Evolutionary conservation across 1,139 yeast genomes (phyloP).

Genomic region (Blastobotrys aristatus): DNA sequence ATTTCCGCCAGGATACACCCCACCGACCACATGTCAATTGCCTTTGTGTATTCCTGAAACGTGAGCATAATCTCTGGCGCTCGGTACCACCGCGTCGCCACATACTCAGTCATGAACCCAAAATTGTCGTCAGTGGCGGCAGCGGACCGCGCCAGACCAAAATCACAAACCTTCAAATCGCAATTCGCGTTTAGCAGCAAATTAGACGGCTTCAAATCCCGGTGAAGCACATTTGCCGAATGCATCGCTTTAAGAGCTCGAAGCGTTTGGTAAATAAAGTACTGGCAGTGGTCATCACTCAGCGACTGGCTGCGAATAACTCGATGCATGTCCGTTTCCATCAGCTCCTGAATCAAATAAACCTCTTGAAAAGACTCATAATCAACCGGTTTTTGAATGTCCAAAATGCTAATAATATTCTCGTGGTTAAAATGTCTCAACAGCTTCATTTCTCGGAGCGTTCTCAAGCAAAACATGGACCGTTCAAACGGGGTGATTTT

Average conservation of each 20-base stretch:
- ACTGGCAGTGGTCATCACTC: constrained; percentile 90
- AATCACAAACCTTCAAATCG: constrained; percentile 90
- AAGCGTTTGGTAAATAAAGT: constrained; percentile 83
- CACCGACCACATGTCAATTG: constrained; percentile 95
- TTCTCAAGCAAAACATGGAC: constrained; percentile 84
- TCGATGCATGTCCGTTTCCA: constrained; percentile 93
- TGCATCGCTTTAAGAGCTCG: constrained; percentile 90
- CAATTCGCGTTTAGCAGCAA: constrained; percentile 84
- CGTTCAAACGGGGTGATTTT: constrained; percentile 92
- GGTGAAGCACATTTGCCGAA: constrained; percentile 83
- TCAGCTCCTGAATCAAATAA: constrained; percentile 86
- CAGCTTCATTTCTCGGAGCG: constrained; percentile 83
- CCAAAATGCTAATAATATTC: constrained; percentile 84
- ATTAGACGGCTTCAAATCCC: constrained; percentile 91
- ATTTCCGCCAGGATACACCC: constrained; percentile 96
- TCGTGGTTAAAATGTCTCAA: constrained; percentile 87
- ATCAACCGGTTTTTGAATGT: constrained; percentile 79
- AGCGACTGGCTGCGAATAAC: constrained; percentile 82
- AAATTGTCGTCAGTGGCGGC: constrained; percentile 53
- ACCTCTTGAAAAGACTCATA: constrained; percentile 79
- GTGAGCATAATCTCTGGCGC: constrained; percentile 98
- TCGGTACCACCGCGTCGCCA: constrained; percentile 95
- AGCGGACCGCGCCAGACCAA: constrained; percentile 76
- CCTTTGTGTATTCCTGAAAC: constrained; percentile 86
- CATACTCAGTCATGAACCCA: constrained; percentile 90